A percentile compares a stretch with the other conserved stretches of the same genome.
Evolutionary conservation across 352 stramenopile species (phyloP).

Genomic region (Pythium aquatile): DNA sequence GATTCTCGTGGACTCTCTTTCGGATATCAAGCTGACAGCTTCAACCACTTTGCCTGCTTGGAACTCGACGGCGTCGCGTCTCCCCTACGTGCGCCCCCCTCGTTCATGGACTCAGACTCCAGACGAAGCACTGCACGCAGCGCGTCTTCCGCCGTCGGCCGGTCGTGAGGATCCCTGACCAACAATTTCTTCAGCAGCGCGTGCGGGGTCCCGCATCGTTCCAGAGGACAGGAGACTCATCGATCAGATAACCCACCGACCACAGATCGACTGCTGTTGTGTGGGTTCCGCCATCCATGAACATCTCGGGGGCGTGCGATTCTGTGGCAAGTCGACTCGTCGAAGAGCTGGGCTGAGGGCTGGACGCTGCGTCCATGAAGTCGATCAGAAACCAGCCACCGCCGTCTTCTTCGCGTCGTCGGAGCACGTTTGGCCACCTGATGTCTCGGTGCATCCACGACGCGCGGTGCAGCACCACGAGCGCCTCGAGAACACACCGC

Average conservation of each 20-base stretch:
- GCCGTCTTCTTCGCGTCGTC: neutral
- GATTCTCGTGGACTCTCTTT: no score
- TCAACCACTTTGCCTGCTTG: neutral
- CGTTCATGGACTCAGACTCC: neutral
- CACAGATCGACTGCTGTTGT: slow-evolving; percentile 18
- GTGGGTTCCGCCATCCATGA: slow-evolving; percentile 1
- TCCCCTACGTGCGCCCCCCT: neutral
- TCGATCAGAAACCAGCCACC: slow-evolving; percentile 11
- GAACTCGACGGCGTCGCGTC: neutral
- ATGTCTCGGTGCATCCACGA: slow-evolving; percentile 23
- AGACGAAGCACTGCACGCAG: neutral
- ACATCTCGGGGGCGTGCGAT: slow-evolving; percentile 16
- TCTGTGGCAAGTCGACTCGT: neutral
- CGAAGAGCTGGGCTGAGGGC: slow-evolving; percentile 1
- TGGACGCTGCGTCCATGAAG: slow-evolving; percentile 3
- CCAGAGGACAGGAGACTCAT: neutral
- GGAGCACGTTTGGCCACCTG: slow-evolving; percentile 9
- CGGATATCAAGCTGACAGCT: neutral
- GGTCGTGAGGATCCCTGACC: neutral
- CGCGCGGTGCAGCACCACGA: slow-evolving; percentile 9
- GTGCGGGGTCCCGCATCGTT: neutral
- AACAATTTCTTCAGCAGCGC: neutral
- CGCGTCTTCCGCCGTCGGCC: slow-evolving; percentile 4
- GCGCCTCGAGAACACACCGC: slow-evolving; percentile 8
- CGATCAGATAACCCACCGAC: slow-evolving; percentile 12